Evolutionary conservation across 345 rosid genomes (phyloP), one percentile per base, ranked within the genome.

Genomic region (Rhodamnia rubescens): DNA sequence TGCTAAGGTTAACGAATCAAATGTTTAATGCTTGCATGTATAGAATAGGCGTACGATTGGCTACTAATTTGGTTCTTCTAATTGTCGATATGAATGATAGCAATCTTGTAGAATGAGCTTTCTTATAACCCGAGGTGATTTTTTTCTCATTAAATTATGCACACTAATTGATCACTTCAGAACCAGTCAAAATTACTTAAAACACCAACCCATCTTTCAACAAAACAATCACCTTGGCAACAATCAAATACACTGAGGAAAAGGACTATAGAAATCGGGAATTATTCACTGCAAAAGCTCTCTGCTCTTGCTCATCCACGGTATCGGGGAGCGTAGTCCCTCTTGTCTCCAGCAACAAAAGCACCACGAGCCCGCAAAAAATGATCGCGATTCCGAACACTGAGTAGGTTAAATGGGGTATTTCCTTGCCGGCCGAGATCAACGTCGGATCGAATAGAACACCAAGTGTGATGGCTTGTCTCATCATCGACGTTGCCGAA

Each of bases 301-400:
- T 64, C 21, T 78, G 83, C 26, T 93, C 96, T 89, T 95, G 94
- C 84, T 92, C 94, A 6, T 93, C 97, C 90, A 94, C 87, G 24
- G 96, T 92, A 82, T 94, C 95, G 5, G 93, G 87, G 50, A 92
- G 85, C 75, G 84, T 86, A 16, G 81, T 88, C 24, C 94, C 95
- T 44, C 86, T 91, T 11, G 96, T 95, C 90, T 95, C 97, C 0
- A 96, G 97, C 85, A 95, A 87, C 2, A 87, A 89, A n/a, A 91
- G 54, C 24, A 84, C 94, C 85, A 86, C 88, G 86, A 93, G 27
- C 7, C 95, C 96, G 82, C 95, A 89, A 80, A 91, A 11, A n/a
- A 90, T 89, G 26, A 95, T 91, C 44, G 86, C 90, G 82, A 93
- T 53, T 74, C 96, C 98, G 5, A 92, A 94, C 83, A 95, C 87